phyloP scores from a whole-genome alignment of 2,329 filamentous ascomycete species.

The Stemphylium beticola region DNA sequence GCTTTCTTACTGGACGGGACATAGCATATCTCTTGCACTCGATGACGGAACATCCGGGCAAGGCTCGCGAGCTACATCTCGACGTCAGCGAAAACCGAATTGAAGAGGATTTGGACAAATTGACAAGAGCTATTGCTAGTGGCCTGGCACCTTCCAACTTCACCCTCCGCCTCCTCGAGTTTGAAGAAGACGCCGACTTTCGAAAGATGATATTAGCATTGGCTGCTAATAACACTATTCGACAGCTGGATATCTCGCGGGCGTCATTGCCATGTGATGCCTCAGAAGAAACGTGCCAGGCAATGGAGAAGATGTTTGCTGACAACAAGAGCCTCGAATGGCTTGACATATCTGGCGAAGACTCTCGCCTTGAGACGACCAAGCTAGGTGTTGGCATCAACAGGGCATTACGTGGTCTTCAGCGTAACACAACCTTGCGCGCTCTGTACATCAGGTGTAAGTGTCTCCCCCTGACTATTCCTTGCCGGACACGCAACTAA shows the following conservation, averaged over 20 bases:
- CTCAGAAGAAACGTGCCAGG: constrained; percentile 69
- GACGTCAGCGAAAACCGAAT: constrained; percentile 70
- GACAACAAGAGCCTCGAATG: constrained; percentile 70
- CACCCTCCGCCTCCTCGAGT: constrained; percentile 72
- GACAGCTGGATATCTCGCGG: constrained; percentile 71
- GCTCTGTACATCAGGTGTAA: constrained; percentile 66
- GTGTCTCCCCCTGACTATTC: not conserved
- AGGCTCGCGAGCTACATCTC: constrained; percentile 65
- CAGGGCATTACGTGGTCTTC: constrained; percentile 67
- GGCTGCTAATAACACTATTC: constrained; percentile 66
- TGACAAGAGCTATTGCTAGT: constrained; percentile 59
- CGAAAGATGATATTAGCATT: constrained; percentile 67
- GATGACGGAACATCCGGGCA: constrained; percentile 60
- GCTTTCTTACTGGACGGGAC: constrained; percentile 68
- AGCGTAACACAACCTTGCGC: constrained; percentile 67
- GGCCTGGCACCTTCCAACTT: constrained; percentile 66
- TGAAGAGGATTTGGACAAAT: constrained; percentile 57
- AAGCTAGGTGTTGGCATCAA: constrained; percentile 73
- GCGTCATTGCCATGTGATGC: constrained; percentile 73
- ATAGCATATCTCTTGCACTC: constrained; percentile 69
- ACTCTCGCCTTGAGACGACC: constrained; percentile 72
- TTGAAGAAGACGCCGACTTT: constrained; percentile 69
- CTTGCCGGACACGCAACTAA: constrained; percentile 17
- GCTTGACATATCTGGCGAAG: constrained; percentile 73
- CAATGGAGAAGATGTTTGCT: constrained; percentile 68